These are phyloP conservation scores for Moesziomyces sp. DNA, from an alignment of 1,284 basidiomycete species.

Conservation along the genomic window DNA sequence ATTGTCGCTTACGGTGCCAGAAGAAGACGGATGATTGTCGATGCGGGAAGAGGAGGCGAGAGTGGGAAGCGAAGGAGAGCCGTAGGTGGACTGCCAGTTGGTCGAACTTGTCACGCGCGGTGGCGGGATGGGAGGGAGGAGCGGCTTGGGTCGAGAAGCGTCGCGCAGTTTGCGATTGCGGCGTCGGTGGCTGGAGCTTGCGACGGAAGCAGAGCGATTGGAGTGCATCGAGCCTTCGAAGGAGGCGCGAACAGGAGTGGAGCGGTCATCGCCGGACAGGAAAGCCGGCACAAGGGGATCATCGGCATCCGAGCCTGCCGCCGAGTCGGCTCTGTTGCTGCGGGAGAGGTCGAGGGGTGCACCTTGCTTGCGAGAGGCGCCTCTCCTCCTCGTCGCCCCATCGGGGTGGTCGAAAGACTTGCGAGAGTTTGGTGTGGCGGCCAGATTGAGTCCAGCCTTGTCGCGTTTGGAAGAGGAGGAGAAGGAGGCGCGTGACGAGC, in stretches of 20 bases:
- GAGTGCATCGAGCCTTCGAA: constrained; percentile 35
- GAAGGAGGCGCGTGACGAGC: constrained; percentile 22
- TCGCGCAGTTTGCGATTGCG: constrained; percentile 28
- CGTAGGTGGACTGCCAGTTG: constrained; percentile 36
- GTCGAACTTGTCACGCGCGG: constrained; percentile 38
- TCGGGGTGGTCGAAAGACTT: constrained; percentile 30
- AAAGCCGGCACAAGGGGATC: constrained; percentile 6
- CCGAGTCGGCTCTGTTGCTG: constrained; percentile 8
- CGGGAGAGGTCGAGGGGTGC: constrained; percentile 6
- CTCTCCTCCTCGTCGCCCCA: constrained; percentile 5
- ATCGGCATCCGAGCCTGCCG: constrained; percentile 31
- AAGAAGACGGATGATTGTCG: constrained; percentile 7
- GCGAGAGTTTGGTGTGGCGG: constrained; percentile 7
- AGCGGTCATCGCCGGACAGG: constrained; percentile 9
- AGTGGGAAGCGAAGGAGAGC: constrained; percentile 33
- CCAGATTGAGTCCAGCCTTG: constrained; percentile 4
- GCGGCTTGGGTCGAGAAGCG: constrained; percentile 16
- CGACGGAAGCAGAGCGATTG: constrained; percentile 12
- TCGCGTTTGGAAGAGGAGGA: constrained; percentile 24
- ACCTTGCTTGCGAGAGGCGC: constrained; percentile 16
- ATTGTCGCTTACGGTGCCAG: constrained; percentile 17
- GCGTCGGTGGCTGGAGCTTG: constrained; percentile 19
- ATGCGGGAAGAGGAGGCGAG: constrained; percentile 13
- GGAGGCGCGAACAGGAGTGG: constrained; percentile 17
- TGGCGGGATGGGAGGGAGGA: constrained; percentile 39